Conservation (phyloP, 371 early-diverging fungal genomes). For the Cokeromyces recurvatus region DNA sequence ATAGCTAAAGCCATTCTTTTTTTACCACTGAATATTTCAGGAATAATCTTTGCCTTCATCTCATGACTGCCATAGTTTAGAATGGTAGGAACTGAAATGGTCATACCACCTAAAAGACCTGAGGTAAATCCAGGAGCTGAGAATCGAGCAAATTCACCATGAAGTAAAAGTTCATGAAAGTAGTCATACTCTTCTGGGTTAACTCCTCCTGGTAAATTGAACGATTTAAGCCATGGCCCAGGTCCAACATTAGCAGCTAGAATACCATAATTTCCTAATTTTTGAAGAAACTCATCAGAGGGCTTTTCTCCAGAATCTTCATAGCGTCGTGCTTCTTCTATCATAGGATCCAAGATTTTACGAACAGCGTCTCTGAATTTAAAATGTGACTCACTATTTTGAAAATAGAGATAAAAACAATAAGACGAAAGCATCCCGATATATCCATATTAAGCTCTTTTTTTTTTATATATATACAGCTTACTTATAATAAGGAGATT, state of each 20-base stretch:
- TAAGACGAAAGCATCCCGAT: too few relatives aligned
- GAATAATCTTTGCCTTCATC: conserved; percentile 52
- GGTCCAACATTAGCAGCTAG: conserved; percentile 33
- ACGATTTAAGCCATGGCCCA: conserved; percentile 34
- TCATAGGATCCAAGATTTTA: conserved; percentile 35
- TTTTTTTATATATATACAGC: not conserved
- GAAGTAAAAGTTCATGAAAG: conserved; percentile 70
- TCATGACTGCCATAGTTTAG: conserved; percentile 39
- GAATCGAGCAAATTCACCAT: conserved; percentile 74
- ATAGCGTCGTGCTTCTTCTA: conserved; percentile 30
- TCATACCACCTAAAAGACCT: conserved; percentile 43
- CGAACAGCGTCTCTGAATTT: conserved; percentile 37
- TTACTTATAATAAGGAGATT: conserved; percentile 51
- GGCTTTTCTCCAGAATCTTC: conserved; percentile 43
- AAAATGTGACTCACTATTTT: conserved; percentile 53
- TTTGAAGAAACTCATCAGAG: conserved; percentile 39
- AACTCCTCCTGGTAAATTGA: conserved; percentile 40
- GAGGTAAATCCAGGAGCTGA: conserved; percentile 37
- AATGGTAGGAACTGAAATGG: conserved; percentile 59
- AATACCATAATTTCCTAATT: conserved; percentile 34
- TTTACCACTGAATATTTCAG: conserved; percentile 63
- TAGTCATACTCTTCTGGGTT: conserved; percentile 59
- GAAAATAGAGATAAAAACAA: not conserved
- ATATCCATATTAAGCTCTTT: too few relatives aligned
- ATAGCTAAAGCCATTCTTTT: conserved; percentile 77